Percentiles rank a stretch among this genome's conserved stretches.
Conservation (phyloP, 78 protist genomes). For the Acrasis kona region DNA sequence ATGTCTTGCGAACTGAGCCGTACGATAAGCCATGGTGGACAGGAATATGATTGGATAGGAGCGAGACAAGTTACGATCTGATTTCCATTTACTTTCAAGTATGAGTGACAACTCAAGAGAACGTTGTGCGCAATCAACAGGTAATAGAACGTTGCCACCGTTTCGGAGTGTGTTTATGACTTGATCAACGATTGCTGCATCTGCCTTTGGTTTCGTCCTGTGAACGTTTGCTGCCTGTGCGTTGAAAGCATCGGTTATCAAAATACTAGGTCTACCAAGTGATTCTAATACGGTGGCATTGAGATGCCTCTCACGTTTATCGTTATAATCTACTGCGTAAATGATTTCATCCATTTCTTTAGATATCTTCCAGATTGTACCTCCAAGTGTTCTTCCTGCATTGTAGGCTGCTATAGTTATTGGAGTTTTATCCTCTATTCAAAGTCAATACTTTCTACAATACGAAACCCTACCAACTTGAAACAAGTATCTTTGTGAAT, state of each 20-base stretch:
- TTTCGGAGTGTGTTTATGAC: slow-evolving; percentile 20
- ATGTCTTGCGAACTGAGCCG: slow-evolving; percentile 45
- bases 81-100: slow-evolving; percentile 54
- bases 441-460: slow-evolving; percentile 34
- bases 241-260: slow-evolving; percentile 62
- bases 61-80: not conserved
- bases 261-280: slow-evolving; percentile 52
- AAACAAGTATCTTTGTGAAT: slow-evolving; percentile 41
- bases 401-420: slow-evolving; percentile 25
- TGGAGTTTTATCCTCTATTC: not conserved
- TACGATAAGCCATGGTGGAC: slow-evolving; percentile 9
- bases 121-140: slow-evolving; percentile 65
- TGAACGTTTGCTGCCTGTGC: too few species aligned
- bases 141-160: slow-evolving; percentile 74
- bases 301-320: slow-evolving; percentile 66
- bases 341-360: slow-evolving; percentile 74
- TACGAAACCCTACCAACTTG: not conserved
- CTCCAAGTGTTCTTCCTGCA: slow-evolving; percentile 76
- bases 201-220: slow-evolving; percentile 16
- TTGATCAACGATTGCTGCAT: slow-evolving; percentile 3
- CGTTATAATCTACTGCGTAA: slow-evolving; percentile 80
- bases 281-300: slow-evolving; percentile 31
- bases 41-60: slow-evolving; percentile 41
- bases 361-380: slow-evolving; percentile 77
- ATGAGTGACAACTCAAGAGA: slow-evolving; percentile 40